Percentiles rank a stretch among this genome's conserved stretches.
These are phyloP conservation scores for Piloderma croceum DNA, from an alignment of 768 basidiomycete genomes.

Conservation along the genomic window DNA sequence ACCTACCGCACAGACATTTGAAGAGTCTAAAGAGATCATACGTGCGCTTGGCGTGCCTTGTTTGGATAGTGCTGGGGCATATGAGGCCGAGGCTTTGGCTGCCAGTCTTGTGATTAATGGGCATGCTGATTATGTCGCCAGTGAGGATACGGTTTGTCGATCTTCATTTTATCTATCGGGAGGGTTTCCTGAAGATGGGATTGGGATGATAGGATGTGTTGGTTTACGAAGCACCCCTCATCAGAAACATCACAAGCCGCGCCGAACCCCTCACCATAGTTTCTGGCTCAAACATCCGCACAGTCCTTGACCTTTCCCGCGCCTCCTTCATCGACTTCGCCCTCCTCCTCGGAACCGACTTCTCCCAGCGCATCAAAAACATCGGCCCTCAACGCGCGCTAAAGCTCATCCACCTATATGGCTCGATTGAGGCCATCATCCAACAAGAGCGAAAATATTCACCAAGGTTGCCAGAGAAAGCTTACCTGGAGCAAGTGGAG, in stretches of 20 bases:
- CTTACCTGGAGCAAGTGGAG: conserved; percentile 61
- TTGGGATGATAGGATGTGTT: conserved; percentile 59
- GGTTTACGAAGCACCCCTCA: conserved; percentile 73
- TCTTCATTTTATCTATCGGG: conserved; percentile 1
- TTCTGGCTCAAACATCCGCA: conserved; percentile 57
- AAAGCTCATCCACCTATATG: conserved; percentile 65
- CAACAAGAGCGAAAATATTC: conserved; percentile 44
- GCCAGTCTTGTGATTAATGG: conserved; percentile 71
- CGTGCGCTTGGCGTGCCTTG: conserved; percentile 79
- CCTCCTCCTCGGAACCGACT: conserved; percentile 86
- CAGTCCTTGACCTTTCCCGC: conserved; percentile 49
- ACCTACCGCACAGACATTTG: conserved; percentile 63
- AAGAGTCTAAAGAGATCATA: conserved; percentile 64
- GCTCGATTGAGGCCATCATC: conserved; percentile 68
- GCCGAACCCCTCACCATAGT: conserved; percentile 57
- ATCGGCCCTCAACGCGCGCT: conserved; percentile 77
- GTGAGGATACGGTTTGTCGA: conserved; percentile 73
- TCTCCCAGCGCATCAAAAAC: conserved; percentile 77
- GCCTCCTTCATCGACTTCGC: conserved; percentile 75
- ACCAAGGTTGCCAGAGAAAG: conserved; percentile 39
- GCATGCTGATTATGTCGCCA: conserved; percentile 80
- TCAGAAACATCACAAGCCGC: conserved; percentile 68
- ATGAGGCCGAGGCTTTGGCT: conserved; percentile 85
- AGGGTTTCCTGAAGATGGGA: conserved; percentile 1
- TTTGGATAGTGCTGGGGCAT: conserved; percentile 59